Percentiles rank a stretch among this genome's conserved stretches.
Conservation (phyloP, 108 stramenopile genomes). For the Cyclotella choctawhatcheeana region DNA sequence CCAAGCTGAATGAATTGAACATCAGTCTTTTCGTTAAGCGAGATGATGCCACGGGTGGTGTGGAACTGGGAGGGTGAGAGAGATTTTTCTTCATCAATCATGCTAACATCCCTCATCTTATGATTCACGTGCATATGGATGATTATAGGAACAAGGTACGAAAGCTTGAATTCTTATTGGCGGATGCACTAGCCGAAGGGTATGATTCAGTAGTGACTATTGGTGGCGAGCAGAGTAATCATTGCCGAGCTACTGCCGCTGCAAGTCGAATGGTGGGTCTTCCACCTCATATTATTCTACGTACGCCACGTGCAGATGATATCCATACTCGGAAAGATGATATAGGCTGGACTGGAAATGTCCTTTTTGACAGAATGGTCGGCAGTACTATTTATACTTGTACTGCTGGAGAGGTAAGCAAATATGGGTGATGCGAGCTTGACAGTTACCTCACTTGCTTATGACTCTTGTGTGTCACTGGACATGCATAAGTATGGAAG, state of each 20-base stretch:
- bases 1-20: conserved; percentile 41
- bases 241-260: conserved; percentile 89
- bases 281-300: conserved; percentile 80
- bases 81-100: too few species aligned
- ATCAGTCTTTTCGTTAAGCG: conserved; percentile 72
- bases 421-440: too few species aligned
- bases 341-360: conserved; percentile 74
- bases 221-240: conserved; percentile 93
- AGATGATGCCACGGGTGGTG: conserved; percentile 87
- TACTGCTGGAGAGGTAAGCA: conserved; percentile 73
- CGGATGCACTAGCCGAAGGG: conserved; percentile 69
- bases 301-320: conserved; percentile 63
- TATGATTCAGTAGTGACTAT: conserved; percentile 82
- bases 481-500: conserved; percentile 60
- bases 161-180: conserved; percentile 90
- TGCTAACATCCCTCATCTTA: too few species aligned
- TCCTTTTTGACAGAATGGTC: conserved; percentile 86
- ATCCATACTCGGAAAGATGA: conserved; percentile 41
- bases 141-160: conserved; percentile 92
- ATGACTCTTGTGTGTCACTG: background rate
- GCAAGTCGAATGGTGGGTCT: conserved; percentile 82
- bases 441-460: too few species aligned
- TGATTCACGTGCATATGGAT: too few species aligned
- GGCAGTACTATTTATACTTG: conserved; percentile 79
- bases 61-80: conserved; percentile 88